Base-by-base conservation (phyloP, 306 rosid genomes). In the Cyamopsis tetragonoloba region DNA sequence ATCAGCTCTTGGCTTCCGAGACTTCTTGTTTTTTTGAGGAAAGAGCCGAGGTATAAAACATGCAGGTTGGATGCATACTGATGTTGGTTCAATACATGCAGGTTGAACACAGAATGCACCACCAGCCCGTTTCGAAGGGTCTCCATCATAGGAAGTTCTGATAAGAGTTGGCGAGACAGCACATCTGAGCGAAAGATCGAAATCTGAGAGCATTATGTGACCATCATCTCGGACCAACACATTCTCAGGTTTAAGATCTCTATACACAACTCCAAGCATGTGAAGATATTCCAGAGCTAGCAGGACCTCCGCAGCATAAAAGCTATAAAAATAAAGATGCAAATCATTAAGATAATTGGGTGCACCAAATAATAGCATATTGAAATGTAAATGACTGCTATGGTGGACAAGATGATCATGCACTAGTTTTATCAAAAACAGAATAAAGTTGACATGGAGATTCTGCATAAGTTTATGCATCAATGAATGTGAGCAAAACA, bases 201-300 rank as follows among this genome's bases (percentile, higher is more conserved):
- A 93, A 79, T 93, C 99, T 12, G 99, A 90, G 26, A 93, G 95
- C 99, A 93, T 93, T 78, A 93, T 93, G 84, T 93, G 99, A 63
- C 99, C 99, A 69, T 93, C 99, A 8, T 93, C 99, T 58, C 99
- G 96, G 30, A 93, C 99, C 82, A 93, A 84, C 27, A 93, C 97
- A 42, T 93, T 93, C 79, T 93, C 99, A 8, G 99, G 99, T 80
- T 93, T 93, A 17, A 93, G 84, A 90, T 93, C 99, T 75, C 99
- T 81, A 70, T 93, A 93, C 72, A 93, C 97, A 66, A 93, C 97
- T 59, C 99, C 99, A 51, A 93, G 97, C 99, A 93, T 93, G 85
- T 93, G 99, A 66, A 93, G 92, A 86, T 93, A 93, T 72, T 93
- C 99, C 14, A 93, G 90, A 47, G 99, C 99, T 73, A 93, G 76